Evolutionary conservation across 1,284 basidiomycete species (phyloP).

Genomic region (Amylostereum chailletii): DNA sequence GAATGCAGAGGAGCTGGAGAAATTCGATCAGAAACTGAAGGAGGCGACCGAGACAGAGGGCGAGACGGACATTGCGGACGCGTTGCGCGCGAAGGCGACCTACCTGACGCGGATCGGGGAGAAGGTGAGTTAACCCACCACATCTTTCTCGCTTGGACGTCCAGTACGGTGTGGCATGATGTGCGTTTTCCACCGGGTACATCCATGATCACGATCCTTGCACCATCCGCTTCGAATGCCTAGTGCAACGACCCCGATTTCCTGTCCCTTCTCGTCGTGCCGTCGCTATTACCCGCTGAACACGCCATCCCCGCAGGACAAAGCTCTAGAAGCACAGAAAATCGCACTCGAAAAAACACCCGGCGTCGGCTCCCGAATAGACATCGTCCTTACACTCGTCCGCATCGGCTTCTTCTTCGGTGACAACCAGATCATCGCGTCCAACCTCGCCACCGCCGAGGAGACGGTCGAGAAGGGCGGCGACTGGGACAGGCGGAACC

Average conservation of each 20-base stretch:
- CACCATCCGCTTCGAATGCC: no score
- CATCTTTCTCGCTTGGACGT: no score
- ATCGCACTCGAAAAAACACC: constrained; percentile 88
- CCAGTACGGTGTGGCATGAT: no score
- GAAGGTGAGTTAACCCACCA: constrained; percentile 46
- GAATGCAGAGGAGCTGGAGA: constrained; percentile 72
- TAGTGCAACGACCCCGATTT: no score
- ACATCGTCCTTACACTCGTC: constrained; percentile 84
- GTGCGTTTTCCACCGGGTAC: no score
- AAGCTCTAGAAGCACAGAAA: constrained; percentile 73
- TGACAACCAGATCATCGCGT: constrained; percentile 69
- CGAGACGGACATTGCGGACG: constrained; percentile 89
- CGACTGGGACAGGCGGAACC: constrained; percentile 96
- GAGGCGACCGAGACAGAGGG: constrained; percentile 90
- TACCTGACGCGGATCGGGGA: constrained; percentile 90
- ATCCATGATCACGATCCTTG: no score
- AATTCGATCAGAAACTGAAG: constrained; percentile 71
- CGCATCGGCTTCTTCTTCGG: constrained; percentile 90
- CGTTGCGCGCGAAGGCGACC: constrained; percentile 77
- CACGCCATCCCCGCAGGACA: constrained; percentile 38
- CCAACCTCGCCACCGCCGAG: constrained; percentile 76
- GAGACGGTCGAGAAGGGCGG: constrained; percentile 93
- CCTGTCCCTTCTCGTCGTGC: no score
- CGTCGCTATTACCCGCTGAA: not conserved
- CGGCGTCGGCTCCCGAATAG: constrained; percentile 89